phyloP scores from a whole-genome alignment of 1,284 basidiomycete species.

The Cryptococcus hybrid region DNA sequence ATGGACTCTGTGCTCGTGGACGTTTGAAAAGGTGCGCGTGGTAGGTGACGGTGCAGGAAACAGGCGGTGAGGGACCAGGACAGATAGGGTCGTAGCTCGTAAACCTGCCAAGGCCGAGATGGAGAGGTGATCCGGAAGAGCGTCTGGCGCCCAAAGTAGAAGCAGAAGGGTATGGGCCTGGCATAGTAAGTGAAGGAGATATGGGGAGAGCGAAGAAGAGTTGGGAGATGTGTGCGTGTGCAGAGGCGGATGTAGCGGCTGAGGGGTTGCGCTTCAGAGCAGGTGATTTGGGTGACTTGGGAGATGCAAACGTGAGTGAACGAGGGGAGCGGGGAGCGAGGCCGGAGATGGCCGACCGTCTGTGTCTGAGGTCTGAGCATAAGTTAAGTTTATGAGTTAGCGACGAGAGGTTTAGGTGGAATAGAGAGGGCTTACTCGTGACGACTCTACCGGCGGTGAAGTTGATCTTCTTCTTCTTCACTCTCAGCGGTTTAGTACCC shows the following conservation, averaged over 20 bases:
- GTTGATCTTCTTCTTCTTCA: conserved; percentile 21
- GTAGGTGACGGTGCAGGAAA: conserved; percentile 16
- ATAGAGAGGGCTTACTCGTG: neutral
- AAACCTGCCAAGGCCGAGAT: conserved; percentile 32
- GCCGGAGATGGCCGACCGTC: conserved; percentile 14
- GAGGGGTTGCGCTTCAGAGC: conserved; percentile 1
- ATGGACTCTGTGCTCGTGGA: neutral
- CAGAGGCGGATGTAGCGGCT: neutral
- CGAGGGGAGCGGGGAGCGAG: conserved; percentile 23
- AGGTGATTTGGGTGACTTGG: conserved; percentile 1
- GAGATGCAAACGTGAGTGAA: too few species aligned
- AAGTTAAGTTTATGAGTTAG: neutral
- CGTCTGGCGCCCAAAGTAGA: neutral
- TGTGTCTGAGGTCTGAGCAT: conserved; percentile 2
- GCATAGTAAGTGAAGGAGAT: conserved; percentile 1
- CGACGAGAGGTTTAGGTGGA: neutral
- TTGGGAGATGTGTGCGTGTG: conserved; percentile 18
- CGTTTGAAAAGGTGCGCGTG: conserved; percentile 4
- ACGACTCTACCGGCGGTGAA: neutral
- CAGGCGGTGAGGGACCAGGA: conserved; percentile 17
- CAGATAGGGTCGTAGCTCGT: conserved; percentile 18
- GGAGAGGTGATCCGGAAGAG: conserved; percentile 10
- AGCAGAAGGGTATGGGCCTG: conserved; percentile 2
- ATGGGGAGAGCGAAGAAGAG: conserved; percentile 8
- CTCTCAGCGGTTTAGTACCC: conserved; percentile 27